Base-by-base conservation (phyloP, 2,329 filamentous ascomycete genomes). In the Graphium sp. region DNA sequence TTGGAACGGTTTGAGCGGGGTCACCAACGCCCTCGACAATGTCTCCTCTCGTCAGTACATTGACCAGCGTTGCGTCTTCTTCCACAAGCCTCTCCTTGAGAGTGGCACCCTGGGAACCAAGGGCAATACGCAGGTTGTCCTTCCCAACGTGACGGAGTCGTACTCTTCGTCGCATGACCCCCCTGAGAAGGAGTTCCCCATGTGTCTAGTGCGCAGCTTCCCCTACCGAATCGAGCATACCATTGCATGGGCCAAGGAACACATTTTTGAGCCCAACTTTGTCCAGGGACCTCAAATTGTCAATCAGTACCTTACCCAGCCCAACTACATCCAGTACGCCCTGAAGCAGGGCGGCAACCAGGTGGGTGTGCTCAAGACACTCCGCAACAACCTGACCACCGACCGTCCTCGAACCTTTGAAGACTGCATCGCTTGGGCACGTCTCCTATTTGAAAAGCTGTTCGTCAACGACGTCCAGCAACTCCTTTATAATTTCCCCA, bases 161-260 rank as follows among this genome's bases (percentile, higher is more conserved):
- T 98, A 98, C 59, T 94, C 89, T 1, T 66, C 61, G 4, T 95
- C 89, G 13, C 87, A 94, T 49, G 91, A 98, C 49, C 89, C 89
- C 2, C 89, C 89, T 0, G 91, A 98, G 63, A 84, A 94, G 58
- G 92, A 89, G 1, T 95, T 98, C 66, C 89, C 89, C 1, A 95
- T 95, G 85, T 98, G 89, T 53, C 95, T 89, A 5, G 66, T 98
- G 36, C 74, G 82, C 46, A 94, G 85, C 53, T 98, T 98, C 63
- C 89, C 89, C 34, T 98, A 98, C 63, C 78, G 78, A 44, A 98
- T 98, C 43, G 85, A 98, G 56, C 89, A 98, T 53, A 95, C 89
- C 1, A 98, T 98, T 49, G 89, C 89, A 3, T 98, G 89, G 89
- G 77, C 85, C 22, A 82, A 91, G 44, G 89, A 95, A 50, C 55